Conservation (phyloP, 371 early-diverging fungal genomes). For the Haplosporangium sp. region DNA sequence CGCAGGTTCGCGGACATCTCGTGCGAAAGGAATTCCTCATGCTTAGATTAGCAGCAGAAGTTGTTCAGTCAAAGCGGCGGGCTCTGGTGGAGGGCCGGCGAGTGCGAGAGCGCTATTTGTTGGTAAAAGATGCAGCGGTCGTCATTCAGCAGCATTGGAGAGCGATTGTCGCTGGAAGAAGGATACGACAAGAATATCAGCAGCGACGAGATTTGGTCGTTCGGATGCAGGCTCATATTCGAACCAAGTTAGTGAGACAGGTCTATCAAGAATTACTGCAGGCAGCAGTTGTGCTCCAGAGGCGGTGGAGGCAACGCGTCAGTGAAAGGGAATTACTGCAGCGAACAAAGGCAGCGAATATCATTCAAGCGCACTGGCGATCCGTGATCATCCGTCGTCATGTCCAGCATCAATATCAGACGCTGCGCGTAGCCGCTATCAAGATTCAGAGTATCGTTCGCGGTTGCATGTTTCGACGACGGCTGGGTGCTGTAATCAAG, state of each 20-base stretch:
- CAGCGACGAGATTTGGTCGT: constrained; percentile 17
- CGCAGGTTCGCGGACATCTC: constrained; percentile 38
- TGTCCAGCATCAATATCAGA: constrained; percentile 25
- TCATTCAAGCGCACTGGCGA: constrained; percentile 36
- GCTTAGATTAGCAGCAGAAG: constrained; percentile 28
- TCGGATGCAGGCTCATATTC: constrained; percentile 23
- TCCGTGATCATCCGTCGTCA: constrained; percentile 16
- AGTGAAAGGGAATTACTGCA: neutral
- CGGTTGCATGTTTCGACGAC: constrained; percentile 12
- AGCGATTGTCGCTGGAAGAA: constrained; percentile 19
- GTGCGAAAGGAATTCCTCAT: constrained; percentile 23
- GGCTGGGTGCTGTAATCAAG: constrained; percentile 16
- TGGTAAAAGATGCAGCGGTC: constrained; percentile 15
- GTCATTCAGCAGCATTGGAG: constrained; percentile 40
- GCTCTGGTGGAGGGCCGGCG: constrained; percentile 24
- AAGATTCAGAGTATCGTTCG: constrained; percentile 28
- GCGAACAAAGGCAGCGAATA: constrained; percentile 23
- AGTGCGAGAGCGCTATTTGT: constrained; percentile 15
- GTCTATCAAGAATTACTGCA: constrained; percentile 7
- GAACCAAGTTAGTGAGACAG: constrained; percentile 18
- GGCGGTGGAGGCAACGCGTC: constrained; percentile 6
- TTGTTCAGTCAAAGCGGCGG: constrained; percentile 28
- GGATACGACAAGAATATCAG: constrained; percentile 23
- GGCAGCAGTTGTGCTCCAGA: constrained; percentile 34
- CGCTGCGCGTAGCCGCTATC: constrained; percentile 17